phyloP scores from a whole-genome alignment of 2,329 filamentous ascomycete species.

The Penicillium concentricum region DNA sequence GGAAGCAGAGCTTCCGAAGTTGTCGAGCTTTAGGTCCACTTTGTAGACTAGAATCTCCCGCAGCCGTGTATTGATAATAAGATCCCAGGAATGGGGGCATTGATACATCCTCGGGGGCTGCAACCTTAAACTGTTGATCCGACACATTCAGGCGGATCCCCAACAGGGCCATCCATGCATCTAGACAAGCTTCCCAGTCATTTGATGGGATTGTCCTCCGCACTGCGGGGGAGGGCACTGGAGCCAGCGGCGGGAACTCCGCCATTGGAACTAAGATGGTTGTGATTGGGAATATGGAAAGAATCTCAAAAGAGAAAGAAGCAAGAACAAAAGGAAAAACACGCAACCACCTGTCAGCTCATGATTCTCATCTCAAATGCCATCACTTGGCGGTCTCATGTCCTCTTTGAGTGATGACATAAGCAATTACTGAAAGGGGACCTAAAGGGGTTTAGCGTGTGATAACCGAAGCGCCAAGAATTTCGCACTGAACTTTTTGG shows the following conservation, averaged over 20 bases:
- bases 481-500: constrained; percentile 28
- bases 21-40: constrained; percentile 41
- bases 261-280: constrained; percentile 29
- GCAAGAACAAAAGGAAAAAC: constrained; percentile 9
- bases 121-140: constrained; percentile 54
- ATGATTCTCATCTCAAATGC: constrained; percentile 3
- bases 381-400: constrained; percentile 8
- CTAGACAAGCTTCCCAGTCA: constrained; percentile 76
- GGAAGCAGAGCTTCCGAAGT: constrained; percentile 64
- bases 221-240: constrained; percentile 70
- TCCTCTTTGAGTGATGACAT: constrained; percentile 15
- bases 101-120: constrained; percentile 57
- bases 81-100: constrained; percentile 64
- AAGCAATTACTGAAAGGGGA: constrained; percentile 9
- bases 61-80: constrained; percentile 58
- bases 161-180: constrained; percentile 71
- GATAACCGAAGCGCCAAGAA: constrained; percentile 42
- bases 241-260: constrained; percentile 69
- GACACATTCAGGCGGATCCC: constrained; percentile 63
- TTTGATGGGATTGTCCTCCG: constrained; percentile 63
- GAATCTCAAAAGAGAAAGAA: neutral
- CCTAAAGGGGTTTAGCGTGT: constrained; percentile 36
- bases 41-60: constrained; percentile 33
- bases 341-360: neutral
- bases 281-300: constrained; percentile 5